phyloP scores from a whole-genome alignment of 148 eudicot species.

The Rhododendron mucronatum region DNA sequence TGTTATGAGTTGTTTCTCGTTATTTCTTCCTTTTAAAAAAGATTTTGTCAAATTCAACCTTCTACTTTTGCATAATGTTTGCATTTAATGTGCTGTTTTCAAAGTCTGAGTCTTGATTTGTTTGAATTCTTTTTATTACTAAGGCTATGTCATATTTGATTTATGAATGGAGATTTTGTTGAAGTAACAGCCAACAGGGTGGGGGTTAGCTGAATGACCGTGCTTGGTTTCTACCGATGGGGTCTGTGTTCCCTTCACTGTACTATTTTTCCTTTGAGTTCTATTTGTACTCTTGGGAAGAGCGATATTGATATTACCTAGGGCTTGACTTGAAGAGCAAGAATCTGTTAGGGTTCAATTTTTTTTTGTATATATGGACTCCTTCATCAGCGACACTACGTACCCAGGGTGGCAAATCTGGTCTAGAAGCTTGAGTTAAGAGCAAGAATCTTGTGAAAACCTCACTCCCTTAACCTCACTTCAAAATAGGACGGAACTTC shows the following conservation, averaged over 20 bases:
- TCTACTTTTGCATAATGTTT: neutral
- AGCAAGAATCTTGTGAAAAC: neutral
- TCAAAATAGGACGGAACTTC: neutral
- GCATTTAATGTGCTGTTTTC: neutral
- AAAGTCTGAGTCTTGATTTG: neutral
- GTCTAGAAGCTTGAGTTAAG: neutral
- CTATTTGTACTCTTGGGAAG: neutral
- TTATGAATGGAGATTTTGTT: neutral
- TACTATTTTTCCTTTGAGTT: neutral
- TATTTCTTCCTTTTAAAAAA: neutral
- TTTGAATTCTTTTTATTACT: neutral
- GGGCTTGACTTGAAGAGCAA: neutral
- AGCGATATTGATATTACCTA: neutral
- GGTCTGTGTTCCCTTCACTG: neutral
- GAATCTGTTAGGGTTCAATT: neutral
- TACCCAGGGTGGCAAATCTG: neutral
- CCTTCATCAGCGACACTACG: neutral
- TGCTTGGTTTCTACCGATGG: neutral
- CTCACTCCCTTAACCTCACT: neutral
- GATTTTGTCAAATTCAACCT: neutral
- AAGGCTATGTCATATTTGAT: neutral
- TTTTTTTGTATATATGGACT: neutral
- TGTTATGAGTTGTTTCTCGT: neutral
- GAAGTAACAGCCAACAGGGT: neutral
- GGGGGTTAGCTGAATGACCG: neutral